phyloP scores from a whole-genome alignment of 2,329 filamentous ascomycete genomes.

The Trichophaea hybrida region DNA sequence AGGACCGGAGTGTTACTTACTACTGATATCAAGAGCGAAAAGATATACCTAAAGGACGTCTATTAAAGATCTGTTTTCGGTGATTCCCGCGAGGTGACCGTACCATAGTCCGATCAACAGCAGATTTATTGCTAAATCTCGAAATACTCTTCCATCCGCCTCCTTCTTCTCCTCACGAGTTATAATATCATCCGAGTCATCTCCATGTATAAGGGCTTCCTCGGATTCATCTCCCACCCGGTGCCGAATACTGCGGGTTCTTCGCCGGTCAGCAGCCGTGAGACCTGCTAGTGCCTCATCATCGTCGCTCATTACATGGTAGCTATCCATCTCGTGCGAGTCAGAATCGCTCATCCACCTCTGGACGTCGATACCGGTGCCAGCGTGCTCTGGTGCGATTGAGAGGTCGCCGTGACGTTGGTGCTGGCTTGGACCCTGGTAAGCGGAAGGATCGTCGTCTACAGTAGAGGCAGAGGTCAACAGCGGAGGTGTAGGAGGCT shows the following conservation, averaged over 20 bases:
- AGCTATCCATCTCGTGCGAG: conserved; percentile 22
- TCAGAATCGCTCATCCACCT: conserved; percentile 5
- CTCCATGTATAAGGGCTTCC: conserved; percentile 7
- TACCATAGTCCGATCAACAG: conserved; percentile 77
- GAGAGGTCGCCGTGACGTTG: not conserved
- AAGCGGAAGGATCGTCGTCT: not conserved
- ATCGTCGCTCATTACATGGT: conserved; percentile 11
- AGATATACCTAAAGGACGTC: conserved; percentile 44
- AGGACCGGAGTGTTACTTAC: conserved; percentile 40
- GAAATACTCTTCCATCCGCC: conserved; percentile 59
- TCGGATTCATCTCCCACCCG: not conserved
- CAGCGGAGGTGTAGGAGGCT: not conserved
- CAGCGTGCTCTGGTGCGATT: not conserved
- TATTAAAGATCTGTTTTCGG: not conserved
- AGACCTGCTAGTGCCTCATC: conserved; percentile 8
- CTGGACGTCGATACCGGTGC: not conserved
- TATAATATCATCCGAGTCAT: conserved; percentile 10
- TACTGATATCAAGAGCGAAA: conserved; percentile 83
- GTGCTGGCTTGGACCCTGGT: not conserved
- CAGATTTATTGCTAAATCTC: conserved; percentile 57
- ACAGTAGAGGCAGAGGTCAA: not conserved
- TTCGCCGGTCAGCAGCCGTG: not conserved
- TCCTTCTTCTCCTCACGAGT: conserved; percentile 49
- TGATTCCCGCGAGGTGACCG: conserved; percentile 4
- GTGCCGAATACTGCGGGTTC: not conserved